A percentile compares a stretch with the other conserved stretches of the same genome.
phyloP scores from a whole-genome alignment of 148 eudicot species.

The Amaranthus palmeri region DNA sequence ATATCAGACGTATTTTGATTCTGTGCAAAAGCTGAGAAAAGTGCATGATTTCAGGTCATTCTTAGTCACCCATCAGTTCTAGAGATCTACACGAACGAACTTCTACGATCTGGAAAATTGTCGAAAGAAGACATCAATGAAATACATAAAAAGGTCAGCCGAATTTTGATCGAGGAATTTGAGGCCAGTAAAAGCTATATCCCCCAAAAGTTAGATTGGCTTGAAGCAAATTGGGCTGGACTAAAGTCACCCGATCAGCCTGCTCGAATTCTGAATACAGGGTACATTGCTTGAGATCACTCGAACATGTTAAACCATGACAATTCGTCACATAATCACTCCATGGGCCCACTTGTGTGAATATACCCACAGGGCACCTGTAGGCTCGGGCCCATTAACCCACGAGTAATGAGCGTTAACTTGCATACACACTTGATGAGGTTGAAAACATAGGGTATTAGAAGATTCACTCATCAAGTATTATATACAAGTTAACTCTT shows the following conservation, averaged over 20 bases:
- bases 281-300: conserved; percentile 31
- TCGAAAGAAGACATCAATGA: conserved; percentile 64
- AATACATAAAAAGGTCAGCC: conserved; percentile 57
- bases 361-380: no score
- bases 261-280: conserved; percentile 79
- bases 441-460: no score
- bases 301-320: no score
- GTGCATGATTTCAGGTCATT: conserved; percentile 41
- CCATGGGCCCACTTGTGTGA: no score
- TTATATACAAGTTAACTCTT: no score
- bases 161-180: conserved; percentile 78
- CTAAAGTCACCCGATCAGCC: conserved; percentile 87
- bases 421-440: no score
- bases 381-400: no score
- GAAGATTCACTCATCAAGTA: no score
- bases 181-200: conserved; percentile 75
- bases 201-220: conserved; percentile 83
- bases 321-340: no score
- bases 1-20: no score
- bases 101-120: conserved; percentile 61
- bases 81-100: conserved; percentile 67
- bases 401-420: no score
- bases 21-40: no score
- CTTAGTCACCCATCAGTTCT: conserved; percentile 75
- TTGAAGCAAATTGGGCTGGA: conserved; percentile 82